Percentiles rank a stretch among this genome's conserved stretches.
phyloP scores from a whole-genome alignment of 1,284 basidiomycete genomes.

The Crucibulum parvulum region DNA sequence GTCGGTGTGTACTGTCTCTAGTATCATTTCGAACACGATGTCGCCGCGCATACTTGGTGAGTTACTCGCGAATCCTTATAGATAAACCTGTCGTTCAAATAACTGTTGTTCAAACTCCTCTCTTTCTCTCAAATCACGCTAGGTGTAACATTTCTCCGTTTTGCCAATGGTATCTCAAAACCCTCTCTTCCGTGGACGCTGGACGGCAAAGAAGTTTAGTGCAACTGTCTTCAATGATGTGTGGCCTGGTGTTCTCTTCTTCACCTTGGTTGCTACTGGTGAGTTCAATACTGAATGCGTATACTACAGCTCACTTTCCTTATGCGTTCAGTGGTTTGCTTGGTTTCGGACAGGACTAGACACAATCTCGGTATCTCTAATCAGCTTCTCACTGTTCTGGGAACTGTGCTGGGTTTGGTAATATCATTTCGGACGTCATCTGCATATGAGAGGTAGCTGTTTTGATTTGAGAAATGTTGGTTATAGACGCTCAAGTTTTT shows the following conservation, averaged over 20 bases:
- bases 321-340: conserved; percentile 50
- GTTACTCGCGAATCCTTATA: too few relatives aligned
- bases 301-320: background rate
- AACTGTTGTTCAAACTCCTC: too few relatives aligned
- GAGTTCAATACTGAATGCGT: conserved; percentile 18
- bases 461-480: background rate
- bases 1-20: too few relatives aligned
- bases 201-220: conserved; percentile 52
- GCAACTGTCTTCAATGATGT: conserved; percentile 62
- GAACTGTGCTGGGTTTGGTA: conserved; percentile 71
- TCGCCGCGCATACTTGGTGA: too few relatives aligned
- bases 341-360: conserved; percentile 53
- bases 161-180: conserved; percentile 39
- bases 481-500: background rate
- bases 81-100: too few relatives aligned
- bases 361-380: conserved; percentile 52
- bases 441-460: conserved; percentile 67
- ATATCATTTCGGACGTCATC: conserved; percentile 70
- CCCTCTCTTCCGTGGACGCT: conserved; percentile 41
- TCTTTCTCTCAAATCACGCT: too few relatives aligned
- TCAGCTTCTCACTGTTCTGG: conserved; percentile 61
- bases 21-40: too few relatives aligned
- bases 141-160: too few relatives aligned
- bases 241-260: conserved; percentile 60
- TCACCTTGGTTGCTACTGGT: conserved; percentile 54